Evolutionary conservation across 2,329 filamentous ascomycete species (phyloP).

Genomic region (Metarhizium anisopliae): DNA sequence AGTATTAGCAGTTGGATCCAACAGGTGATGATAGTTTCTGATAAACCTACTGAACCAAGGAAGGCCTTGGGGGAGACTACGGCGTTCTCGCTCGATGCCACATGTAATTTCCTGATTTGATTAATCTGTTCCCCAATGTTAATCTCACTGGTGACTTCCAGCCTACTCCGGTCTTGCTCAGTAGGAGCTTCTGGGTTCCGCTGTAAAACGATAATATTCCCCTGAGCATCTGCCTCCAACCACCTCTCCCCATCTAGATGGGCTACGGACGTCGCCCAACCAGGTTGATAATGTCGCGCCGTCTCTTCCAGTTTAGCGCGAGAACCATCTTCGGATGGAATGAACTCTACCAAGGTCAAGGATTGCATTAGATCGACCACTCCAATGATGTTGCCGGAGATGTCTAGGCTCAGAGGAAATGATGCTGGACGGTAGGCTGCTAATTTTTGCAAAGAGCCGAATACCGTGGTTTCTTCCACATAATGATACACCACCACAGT

Average conservation of each 20-base stretch:
- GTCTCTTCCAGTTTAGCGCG: constrained; percentile 60
- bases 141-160: constrained; percentile 73
- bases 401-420: constrained; percentile 70
- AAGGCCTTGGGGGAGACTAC: constrained; percentile 76
- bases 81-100: constrained; percentile 54
- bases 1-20: constrained; percentile 12
- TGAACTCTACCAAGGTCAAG: constrained; percentile 67
- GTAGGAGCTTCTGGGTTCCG: constrained; percentile 66
- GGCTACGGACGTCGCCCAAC: constrained; percentile 73
- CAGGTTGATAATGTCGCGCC: constrained; percentile 70
- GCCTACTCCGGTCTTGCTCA: constrained; percentile 58
- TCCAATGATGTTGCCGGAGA: constrained; percentile 67
- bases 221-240: constrained; percentile 77
- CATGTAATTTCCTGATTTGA: constrained; percentile 65
- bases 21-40: background rate
- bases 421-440: constrained; percentile 76
- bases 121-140: constrained; percentile 92
- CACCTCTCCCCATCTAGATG: constrained; percentile 66
- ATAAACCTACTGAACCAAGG: constrained; percentile 64
- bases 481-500: constrained; percentile 59
- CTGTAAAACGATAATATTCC: constrained; percentile 75
- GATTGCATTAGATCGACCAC: constrained; percentile 94
- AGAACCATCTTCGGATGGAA: constrained; percentile 45
- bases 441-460: constrained; percentile 55
- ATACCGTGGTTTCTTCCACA: constrained; percentile 43